Evolutionary conservation across 805 yeast genomes (phyloP).

Genomic region (Cyberlindnera lachancei): DNA sequence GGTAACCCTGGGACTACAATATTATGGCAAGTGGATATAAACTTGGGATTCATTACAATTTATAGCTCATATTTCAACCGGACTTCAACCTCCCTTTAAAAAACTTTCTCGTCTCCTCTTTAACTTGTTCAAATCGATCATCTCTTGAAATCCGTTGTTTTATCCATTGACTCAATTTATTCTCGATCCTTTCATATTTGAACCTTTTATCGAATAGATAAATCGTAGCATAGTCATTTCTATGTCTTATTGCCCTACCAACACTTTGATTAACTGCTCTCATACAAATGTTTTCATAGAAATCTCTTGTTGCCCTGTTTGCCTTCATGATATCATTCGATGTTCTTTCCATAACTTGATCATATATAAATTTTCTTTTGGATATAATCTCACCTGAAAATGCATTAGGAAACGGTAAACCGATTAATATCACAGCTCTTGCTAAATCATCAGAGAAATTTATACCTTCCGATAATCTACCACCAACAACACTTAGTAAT

Average conservation of each 20-base stretch:
- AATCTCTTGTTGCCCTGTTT: constrained; percentile 39
- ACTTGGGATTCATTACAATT: too few species aligned
- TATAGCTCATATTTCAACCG: too few species aligned
- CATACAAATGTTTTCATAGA: constrained; percentile 82
- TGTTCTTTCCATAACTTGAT: constrained; percentile 39
- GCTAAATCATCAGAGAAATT: constrained; percentile 87
- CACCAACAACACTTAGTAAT: constrained; percentile 83
- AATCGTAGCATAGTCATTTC: constrained; percentile 71
- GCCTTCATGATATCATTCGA: constrained; percentile 41
- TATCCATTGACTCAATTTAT: constrained; percentile 73
- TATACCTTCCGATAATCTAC: constrained; percentile 88
- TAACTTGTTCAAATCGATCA: constrained; percentile 10
- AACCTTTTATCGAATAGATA: constrained; percentile 66
- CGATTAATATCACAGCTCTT: constrained; percentile 78
- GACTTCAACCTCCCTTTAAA: too few species aligned
- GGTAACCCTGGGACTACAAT: too few species aligned
- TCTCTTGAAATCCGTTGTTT: constrained; percentile 29
- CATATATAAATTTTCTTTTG: constrained; percentile 56
- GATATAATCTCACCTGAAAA: constrained; percentile 77
- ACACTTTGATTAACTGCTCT: constrained; percentile 87
- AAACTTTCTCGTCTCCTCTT: constrained; percentile 17
- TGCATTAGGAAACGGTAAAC: constrained; percentile 84
- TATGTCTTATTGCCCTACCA: constrained; percentile 86
- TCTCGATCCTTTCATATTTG: constrained; percentile 34
- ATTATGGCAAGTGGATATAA: too few species aligned